phyloP scores from a whole-genome alignment of 805 yeast genomes.

The Ogataea siamensis region DNA sequence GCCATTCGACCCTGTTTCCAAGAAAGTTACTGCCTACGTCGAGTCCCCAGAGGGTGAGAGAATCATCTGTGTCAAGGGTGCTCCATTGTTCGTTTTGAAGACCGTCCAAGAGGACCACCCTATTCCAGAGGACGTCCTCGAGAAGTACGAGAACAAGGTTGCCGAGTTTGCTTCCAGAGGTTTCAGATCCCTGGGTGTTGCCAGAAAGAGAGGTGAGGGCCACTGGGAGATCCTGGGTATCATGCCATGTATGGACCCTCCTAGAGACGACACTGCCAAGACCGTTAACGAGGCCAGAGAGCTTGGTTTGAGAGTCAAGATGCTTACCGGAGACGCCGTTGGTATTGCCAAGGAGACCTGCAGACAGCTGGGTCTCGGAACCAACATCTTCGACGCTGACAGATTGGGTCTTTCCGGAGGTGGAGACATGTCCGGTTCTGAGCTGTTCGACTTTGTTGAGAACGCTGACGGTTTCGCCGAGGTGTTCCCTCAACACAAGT shows the following conservation, averaged over 20 bases:
- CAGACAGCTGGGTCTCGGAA: conserved; percentile 95
- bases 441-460: conserved; percentile 95
- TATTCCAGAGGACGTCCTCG: conserved; percentile 89
- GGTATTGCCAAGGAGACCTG: conserved; percentile 99
- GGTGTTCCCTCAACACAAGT: conserved; percentile 98
- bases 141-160: conserved; percentile 94
- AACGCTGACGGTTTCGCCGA: conserved; percentile 98
- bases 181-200: conserved; percentile 98
- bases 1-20: conserved; percentile 97
- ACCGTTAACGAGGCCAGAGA: conserved; percentile 89
- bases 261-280: conserved; percentile 96
- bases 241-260: conserved; percentile 99
- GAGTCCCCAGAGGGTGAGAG: conserved; percentile 96
- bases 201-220: conserved; percentile 97
- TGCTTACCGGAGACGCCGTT: conserved; percentile 99
- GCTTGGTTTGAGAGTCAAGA: conserved; percentile 92
- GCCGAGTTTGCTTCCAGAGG: conserved; percentile 98
- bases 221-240: conserved; percentile 98
- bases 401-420: conserved; percentile 91
- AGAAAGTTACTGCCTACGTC: conserved; percentile 92
- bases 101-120: conserved; percentile 97
- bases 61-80: conserved; percentile 96
- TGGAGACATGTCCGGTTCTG: conserved; percentile 96
- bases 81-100: conserved; percentile 94
- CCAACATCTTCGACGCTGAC: conserved; percentile 95